Conservation (phyloP, 2,329 filamentous ascomycete species). For the Lasiodiplodia citricola region DNA sequence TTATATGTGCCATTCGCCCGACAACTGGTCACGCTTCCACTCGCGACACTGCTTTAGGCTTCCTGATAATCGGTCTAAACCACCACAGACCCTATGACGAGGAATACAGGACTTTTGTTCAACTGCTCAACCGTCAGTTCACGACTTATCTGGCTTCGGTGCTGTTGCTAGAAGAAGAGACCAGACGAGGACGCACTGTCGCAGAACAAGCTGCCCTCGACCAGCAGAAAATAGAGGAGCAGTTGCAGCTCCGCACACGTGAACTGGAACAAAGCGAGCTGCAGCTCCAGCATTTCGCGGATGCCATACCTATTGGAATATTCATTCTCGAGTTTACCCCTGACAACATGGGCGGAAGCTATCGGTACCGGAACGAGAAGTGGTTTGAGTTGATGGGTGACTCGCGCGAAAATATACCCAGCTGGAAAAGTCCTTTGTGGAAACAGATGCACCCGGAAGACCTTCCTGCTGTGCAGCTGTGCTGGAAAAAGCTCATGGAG, state of each 20-base stretch:
- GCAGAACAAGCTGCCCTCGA: constrained; percentile 39
- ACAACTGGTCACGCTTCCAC: constrained; percentile 35
- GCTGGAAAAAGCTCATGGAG: constrained; percentile 23
- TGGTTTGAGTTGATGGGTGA: constrained; percentile 28
- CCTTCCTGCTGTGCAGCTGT: not conserved
- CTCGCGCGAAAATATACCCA: constrained; percentile 1
- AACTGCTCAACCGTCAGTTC: constrained; percentile 40
- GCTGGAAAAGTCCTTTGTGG: constrained; percentile 23
- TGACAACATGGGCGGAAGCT: constrained; percentile 26
- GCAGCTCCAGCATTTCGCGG: constrained; percentile 24
- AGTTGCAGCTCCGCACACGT: constrained; percentile 14
- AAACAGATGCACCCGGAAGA: constrained; percentile 23
- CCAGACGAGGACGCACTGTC: constrained; percentile 29
- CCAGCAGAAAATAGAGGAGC: constrained; percentile 37
- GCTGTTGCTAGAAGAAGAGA: constrained; percentile 43
- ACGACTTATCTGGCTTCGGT: constrained; percentile 42
- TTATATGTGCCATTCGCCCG: constrained; percentile 27
- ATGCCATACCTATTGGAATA: constrained; percentile 24
- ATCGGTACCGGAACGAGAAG: constrained; percentile 28
- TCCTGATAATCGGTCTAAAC: constrained; percentile 40
- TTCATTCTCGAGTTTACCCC: constrained; percentile 25
- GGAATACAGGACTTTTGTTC: constrained; percentile 38
- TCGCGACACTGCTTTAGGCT: constrained; percentile 35
- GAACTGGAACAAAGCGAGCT: constrained; percentile 26
- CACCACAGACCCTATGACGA: constrained; percentile 42